Base-by-base conservation (phyloP, 2,329 filamentous ascomycete species). In the Aureobasidium sp. region DNA sequence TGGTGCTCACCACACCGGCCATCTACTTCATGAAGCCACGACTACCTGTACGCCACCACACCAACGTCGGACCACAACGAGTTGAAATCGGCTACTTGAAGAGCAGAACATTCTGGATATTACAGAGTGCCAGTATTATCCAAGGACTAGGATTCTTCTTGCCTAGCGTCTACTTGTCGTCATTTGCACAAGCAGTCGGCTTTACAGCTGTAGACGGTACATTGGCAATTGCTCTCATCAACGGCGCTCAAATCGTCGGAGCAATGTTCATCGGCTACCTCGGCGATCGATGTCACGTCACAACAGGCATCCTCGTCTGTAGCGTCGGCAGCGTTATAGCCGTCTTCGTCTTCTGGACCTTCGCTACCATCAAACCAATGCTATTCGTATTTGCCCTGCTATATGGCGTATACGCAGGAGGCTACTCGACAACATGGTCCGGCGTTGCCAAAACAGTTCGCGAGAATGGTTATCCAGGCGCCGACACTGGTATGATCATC, bases 401-500 rank as follows among this genome's bases (percentile, higher is more conserved):
- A 7, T 83, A 69, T 56, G 77, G 77, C 6, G 70, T 74, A 2
- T 76, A 75, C 59, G 75, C 74, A 5, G 76, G 76, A 9, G 72
- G 71, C 15, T 75, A 71, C 62, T 70, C 72, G 4, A 74, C 71
- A 27, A 73, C 73, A 2, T 79, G 34, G 73, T 59, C 67, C 6
- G 70, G 69, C 3, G 66, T 66, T 24, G 67, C 66, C 1, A 63
- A 63, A n/a, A 68, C 69, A 2, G 59, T 71, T 27, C 63, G 64
- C 27, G 36, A 59, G n/a, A 53, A 59, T 9, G 57, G 57, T 5
- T 59, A 64, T 26, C 63, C 67, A 1, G 65, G 62, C 5, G 71
- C 75, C 0, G 80, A 83, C 47, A 71, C 77, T 3, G 77, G 78
- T 0, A 77, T 82, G 65, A 73, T 82, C 0, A 79, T 82, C 62